Evolutionary conservation across 2,329 filamentous ascomycete genomes (phyloP).

Genomic region (Sphaerostilbella broomeana): DNA sequence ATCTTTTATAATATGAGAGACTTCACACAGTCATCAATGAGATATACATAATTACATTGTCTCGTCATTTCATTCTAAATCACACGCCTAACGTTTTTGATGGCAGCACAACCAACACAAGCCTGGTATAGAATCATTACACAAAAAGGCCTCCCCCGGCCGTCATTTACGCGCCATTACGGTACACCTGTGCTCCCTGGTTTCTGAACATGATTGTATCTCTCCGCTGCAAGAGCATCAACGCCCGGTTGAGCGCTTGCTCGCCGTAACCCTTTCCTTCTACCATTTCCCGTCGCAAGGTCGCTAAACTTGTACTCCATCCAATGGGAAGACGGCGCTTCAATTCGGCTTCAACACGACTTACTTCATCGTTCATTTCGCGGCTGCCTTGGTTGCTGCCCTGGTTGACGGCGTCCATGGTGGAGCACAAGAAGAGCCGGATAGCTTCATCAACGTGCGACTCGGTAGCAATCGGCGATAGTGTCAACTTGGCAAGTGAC

Average conservation of each 20-base stretch:
- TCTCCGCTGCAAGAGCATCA: conserved; percentile 79
- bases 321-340: conserved; percentile 84
- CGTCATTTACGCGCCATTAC: conserved; percentile 60
- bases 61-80: too few relatives aligned
- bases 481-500: conserved; percentile 82
- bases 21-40: too few relatives aligned
- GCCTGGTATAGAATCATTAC: too few relatives aligned
- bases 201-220: conserved; percentile 80
- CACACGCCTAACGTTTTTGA: too few relatives aligned
- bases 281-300: conserved; percentile 82
- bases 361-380: conserved; percentile 85
- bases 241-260: conserved; percentile 72
- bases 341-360: conserved; percentile 81
- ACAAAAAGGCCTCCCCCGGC: too few relatives aligned
- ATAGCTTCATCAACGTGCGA: conserved; percentile 96
- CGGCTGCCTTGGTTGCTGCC: conserved; percentile 76
- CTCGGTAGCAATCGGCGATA: conserved; percentile 82
- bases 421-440: conserved; percentile 88
- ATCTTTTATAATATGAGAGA: too few relatives aligned
- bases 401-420: conserved; percentile 95
- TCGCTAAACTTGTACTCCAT: conserved; percentile 87
- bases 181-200: conserved; percentile 67
- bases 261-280: conserved; percentile 88
- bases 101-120: too few relatives aligned
- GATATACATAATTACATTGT: too few relatives aligned